Base-by-base conservation (phyloP, 2,329 filamentous ascomycete genomes). In the Gnomoniopsis smithogilvyi region DNA sequence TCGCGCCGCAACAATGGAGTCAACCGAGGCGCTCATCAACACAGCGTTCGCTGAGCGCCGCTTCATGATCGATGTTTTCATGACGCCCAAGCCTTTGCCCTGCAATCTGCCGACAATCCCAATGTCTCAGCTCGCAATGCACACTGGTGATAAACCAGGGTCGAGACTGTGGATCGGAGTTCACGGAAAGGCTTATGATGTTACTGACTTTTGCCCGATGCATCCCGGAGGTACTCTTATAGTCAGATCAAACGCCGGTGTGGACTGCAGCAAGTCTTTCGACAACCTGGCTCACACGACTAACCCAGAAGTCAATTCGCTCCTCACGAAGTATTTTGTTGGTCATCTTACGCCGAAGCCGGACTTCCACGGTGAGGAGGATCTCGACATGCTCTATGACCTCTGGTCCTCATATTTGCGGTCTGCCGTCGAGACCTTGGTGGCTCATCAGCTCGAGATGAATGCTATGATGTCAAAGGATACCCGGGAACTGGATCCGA, bases 61-160 rank as follows among this genome's bases (percentile, higher is more conserved):
- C 6, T 80, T 84, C 64, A 83, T 83, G 81, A 67, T 83, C 0
- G 80, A 83, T 59, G 79, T 83, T 45, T 83, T 83, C 67, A 83
- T 83, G 80, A 78, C 79, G 1, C 81, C 80, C 1, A 80, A 78
- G 58, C 76, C 80, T 0, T 73, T 83, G 1, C 77, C 80, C 0
- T 80, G 76, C 66, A 78, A 81, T 48, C 70, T 76, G 0, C 77
- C 79, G 0, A 79, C 77, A 0, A 81, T 83, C 19, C 74, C 80
- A 0, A 68, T 80, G 3, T 81, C 80, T 0, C 72, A 78, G 60
- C 71, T 84, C 6, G 78, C 80, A 8, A 66, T 73, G 2, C 74
- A 83, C 53, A 83, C 81, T 0, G 81, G 80, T 0, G 80, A 83
- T 58, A 70, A 76, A 0, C 74, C 75, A 3, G 75, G 72, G 3